Base-by-base conservation (phyloP, 306 rosid genomes). In the Alnus rubra region DNA sequence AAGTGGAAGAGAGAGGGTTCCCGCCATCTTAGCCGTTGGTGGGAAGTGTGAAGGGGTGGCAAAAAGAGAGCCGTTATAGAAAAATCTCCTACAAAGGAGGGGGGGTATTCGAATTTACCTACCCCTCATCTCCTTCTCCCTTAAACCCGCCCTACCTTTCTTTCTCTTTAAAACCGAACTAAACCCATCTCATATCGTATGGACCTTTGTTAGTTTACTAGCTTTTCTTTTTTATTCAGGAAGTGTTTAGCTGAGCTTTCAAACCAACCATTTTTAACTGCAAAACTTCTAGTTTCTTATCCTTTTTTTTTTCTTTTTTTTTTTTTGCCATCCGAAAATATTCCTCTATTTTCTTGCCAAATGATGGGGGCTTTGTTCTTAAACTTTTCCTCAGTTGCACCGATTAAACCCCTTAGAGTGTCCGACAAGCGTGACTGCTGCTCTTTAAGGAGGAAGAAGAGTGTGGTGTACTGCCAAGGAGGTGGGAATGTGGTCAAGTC, bases 301-400 rank as follows among this genome's bases (percentile, higher is more conserved):
- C 68, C 54, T 70, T 50, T 65, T 69, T 39, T 70, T 50, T 60
- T 69, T 42, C 5, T 37, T 37, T 37, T 3, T 37, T 37, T 37
- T 37, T 37, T 60, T 52, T 79, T 45, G 13, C 74, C 28, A 69
- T 19, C 58, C 55, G 42, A 56, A 42, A 39, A 39, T 67, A 55
- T 83, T 82, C 71, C 71, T 60, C 65, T 37, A 55, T 51, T 75
- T 76, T 53, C 52, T 74, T 53, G 55, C 45, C 75, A 63, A 77
- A 74, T 80, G 83, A 94, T 94, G 98, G 97, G 87, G 84, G 84
- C 87, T 74, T 71, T 87, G 82, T 86, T 91, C 89, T 81, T 86
- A 28, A 86, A 75, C 50, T 81, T 82, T 71, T 83, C 91, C 68
- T 78, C 87, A 45, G n/a, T 62, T 80, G 50, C 86, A 9, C 87